These are phyloP conservation scores for Annulohypoxylon truncatum DNA, from an alignment of 2,329 filamentous ascomycete genomes.

Conservation along the genomic window DNA sequence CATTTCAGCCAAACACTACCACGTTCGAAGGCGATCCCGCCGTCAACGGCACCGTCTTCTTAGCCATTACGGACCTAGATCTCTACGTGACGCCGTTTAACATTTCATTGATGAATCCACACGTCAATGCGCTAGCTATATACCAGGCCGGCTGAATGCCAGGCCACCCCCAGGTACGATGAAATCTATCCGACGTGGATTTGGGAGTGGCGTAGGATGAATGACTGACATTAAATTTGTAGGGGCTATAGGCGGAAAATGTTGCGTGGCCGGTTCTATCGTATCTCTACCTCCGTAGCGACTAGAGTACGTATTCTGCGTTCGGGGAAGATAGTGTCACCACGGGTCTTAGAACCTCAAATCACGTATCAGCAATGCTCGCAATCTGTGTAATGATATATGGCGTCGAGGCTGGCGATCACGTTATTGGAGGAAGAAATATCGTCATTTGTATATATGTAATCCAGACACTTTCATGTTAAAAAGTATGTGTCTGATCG, in stretches of 20 bases:
- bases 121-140: slow-evolving; percentile 78
- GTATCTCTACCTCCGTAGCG: not conserved
- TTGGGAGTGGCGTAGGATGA: too few relatives aligned
- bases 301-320: too few relatives aligned
- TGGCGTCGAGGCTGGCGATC: not conserved
- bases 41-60: slow-evolving; percentile 82
- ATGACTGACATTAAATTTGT: too few relatives aligned
- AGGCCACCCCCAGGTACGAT: too few relatives aligned
- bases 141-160: slow-evolving; percentile 83
- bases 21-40: slow-evolving; percentile 76
- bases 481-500: not conserved
- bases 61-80: slow-evolving; percentile 78
- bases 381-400: not conserved
- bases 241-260: too few relatives aligned
- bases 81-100: slow-evolving; percentile 81
- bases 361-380: not conserved
- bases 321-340: not conserved
- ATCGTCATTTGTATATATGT: too few relatives aligned
- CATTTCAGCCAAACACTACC: slow-evolving; percentile 76
- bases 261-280: not conserved
- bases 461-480: too few relatives aligned
- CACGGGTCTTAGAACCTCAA: not conserved
- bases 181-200: not conserved
- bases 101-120: slow-evolving; percentile 77
- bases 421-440: not conserved